Evolutionary conservation across 257 asterid species (phyloP).

Genomic region (Solanum chilense): DNA sequence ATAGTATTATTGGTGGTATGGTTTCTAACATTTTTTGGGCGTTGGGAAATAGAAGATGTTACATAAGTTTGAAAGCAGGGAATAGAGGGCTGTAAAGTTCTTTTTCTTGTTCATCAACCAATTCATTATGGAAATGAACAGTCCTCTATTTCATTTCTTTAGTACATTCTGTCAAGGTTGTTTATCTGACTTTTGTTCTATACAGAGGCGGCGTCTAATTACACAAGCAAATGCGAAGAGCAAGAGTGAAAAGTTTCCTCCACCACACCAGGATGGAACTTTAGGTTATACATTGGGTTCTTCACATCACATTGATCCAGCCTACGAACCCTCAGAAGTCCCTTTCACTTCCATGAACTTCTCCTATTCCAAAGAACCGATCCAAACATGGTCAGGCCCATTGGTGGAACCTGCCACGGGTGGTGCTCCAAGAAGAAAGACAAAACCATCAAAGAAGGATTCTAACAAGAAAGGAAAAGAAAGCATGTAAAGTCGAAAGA

Average conservation of each 20-base stretch:
- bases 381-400: slow-evolving; percentile 85
- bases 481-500: slow-evolving; percentile 18
- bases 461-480: slow-evolving; percentile 32
- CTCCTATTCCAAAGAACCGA: slow-evolving; percentile 67
- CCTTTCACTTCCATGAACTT: slow-evolving; percentile 69
- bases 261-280: slow-evolving; percentile 83
- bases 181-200: neutral
- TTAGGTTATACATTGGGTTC: slow-evolving; percentile 54
- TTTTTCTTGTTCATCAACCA: neutral
- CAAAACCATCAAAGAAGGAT: slow-evolving; percentile 45
- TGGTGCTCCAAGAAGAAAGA: slow-evolving; percentile 40
- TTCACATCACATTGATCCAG: slow-evolving; percentile 46
- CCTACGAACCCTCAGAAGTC: slow-evolving; percentile 51
- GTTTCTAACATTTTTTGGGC: neutral
- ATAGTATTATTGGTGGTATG: neutral
- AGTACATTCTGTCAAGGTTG: neutral
- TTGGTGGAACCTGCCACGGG: slow-evolving; percentile 36
- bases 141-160: neutral
- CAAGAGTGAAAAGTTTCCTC: slow-evolving; percentile 86
- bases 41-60: neutral
- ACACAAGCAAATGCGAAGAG: slow-evolving; percentile 78
- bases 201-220: slow-evolving; percentile 66
- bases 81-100: neutral
- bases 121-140: neutral
- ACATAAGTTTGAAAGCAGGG: neutral